Evolutionary conservation across 345 rosid species (phyloP), one percentile per base, ranked within the genome.

Genomic region (Hypericum perforatum): DNA sequence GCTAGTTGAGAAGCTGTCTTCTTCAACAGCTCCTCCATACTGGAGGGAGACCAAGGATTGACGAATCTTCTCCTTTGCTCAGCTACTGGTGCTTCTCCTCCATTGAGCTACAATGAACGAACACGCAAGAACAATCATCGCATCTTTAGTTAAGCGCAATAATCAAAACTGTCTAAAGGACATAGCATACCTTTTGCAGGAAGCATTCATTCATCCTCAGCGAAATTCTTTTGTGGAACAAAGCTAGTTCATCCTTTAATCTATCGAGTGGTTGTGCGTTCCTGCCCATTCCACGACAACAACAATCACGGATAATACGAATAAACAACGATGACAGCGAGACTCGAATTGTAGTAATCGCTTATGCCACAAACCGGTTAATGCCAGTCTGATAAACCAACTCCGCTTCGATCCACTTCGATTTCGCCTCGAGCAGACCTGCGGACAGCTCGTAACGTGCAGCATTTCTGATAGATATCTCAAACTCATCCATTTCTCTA

Each of bases 381-480:
- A 92, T 82, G 47, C 96, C 98, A 54, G 64, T 71, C 54, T 68
- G 82, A 71, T 85, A 88, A 63, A 83, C 82, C 64, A 41, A 61
- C 57, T 74, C 45, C 14, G 95, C 91, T 53, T 79, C 78, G 49
- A 49, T 64, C 88, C 86, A 84, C 45, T 70, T 70, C 67, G 80
- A 94, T 67, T 79, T 88, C 16, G 74, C 74, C 74, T 92, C 97
- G 36, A 92, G 94, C 55, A 88, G 76, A 36, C 66, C 45, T 11
- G 97, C 94, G 49, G 74, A 88, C 80, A 86, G 70, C 64, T 85
- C 91, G 66, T 92, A 92, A 42, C 83, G 85, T 59, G 68, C 62
- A 12, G 88, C 64, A 57, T 73, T 47, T 8, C 71, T 68, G 7
- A 64, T 45, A 44, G 90, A 85, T 48, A 80, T 77, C 64, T 54